Evolutionary conservation across 768 basidiomycete genomes (phyloP), one percentile per base, ranked within the genome.

Genomic region (Termitomyces sp.): DNA sequence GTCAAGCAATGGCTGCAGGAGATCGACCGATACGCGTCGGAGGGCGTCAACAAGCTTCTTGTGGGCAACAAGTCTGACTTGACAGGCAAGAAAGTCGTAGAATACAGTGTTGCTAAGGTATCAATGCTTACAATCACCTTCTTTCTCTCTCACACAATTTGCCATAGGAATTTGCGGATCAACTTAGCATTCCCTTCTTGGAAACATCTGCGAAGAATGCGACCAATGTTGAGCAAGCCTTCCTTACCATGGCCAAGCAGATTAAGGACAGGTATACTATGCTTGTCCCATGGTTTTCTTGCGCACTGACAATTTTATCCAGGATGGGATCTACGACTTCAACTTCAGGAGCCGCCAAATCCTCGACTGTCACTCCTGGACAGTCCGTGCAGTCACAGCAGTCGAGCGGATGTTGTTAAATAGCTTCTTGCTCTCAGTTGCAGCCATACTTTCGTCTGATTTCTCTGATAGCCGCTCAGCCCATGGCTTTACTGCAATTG

Each of bases 151-250:
- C 31, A 44, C 9, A 45, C 46, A 62, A 20, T 28, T 53, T n/a
- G 60, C 54, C 51, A 0, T 61, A 96, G 85, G 93, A 96, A 81
- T 91, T 98, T 67, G 93, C 97, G 28, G 94, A 98, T 70, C 94
- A 98, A 70, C 80, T 98, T 64, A 81, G 80, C 60, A 88, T 99
- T 65, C 88, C 93, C 48, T 98, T 97, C 87, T 77, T 99, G 69
- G 97, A 99, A 80, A 99, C 97, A 13, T 94, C 91, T n/a, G 97
- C 97, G 36, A 98, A 98, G 90, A 94, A 91, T 67, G 93, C 95
- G 54, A 95, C 94, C 60, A 97, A 97, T 66, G 97, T 99, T 59
- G 97, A 99, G 73, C 94, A 99, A 74, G 95, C 97, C 5, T 99
- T 99, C 85, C 87, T 98, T 80, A 95, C 94, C 31, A 92, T 99